A percentile compares a stretch with the other conserved stretches of the same genome.
Conservation (phyloP, 208 protist species). For the Trypanosoma avium region DNA sequence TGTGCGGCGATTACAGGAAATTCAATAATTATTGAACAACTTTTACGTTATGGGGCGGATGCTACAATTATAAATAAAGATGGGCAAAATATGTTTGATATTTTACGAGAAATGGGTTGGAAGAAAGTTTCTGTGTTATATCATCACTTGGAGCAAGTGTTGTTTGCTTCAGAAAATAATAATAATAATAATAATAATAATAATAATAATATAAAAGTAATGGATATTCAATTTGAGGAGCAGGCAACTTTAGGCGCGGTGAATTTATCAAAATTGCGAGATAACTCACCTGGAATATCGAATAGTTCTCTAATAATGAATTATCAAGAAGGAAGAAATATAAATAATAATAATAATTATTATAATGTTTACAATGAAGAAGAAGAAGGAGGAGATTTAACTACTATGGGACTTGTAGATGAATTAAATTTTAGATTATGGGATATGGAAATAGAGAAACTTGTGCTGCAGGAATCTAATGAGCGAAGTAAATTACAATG, state of each 20-base stretch:
- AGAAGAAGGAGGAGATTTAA: too few species aligned
- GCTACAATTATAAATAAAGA: conserved; percentile 21
- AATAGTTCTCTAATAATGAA: too few species aligned
- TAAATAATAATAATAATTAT: background rate
- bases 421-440: background rate
- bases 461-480: background rate
- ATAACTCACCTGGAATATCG: too few species aligned
- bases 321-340: too few species aligned
- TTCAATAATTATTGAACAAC: conserved; percentile 30
- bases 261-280: too few species aligned
- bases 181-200: background rate
- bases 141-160: conserved; percentile 8
- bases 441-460: background rate
- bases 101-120: conserved; percentile 30
- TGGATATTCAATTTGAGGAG: background rate
- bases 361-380: background rate
- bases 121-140: background rate
- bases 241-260: conserved; percentile 4
- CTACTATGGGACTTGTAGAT: background rate
- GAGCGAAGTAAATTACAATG: background rate
- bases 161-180: background rate
- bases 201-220: too few species aligned
- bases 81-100: conserved; percentile 31
- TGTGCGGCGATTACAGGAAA: conserved; percentile 48
- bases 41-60: conserved; percentile 57